phyloP scores from a whole-genome alignment of 2,329 filamentous ascomycete species.

The Penicillium capsulatum region DNA sequence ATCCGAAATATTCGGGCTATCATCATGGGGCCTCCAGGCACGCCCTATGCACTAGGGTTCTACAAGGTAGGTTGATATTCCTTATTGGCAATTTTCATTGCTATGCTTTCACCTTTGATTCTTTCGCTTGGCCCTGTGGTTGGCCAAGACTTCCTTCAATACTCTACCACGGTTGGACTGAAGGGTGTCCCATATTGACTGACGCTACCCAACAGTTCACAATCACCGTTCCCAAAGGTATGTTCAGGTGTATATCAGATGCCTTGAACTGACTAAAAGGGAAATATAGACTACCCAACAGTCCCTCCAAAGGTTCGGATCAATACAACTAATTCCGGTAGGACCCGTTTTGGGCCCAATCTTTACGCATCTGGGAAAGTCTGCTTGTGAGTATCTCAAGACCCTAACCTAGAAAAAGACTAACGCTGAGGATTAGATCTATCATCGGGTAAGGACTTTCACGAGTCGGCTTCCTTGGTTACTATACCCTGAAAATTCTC shows the following conservation, averaged over 20 bases:
- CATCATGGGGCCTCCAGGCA: slow-evolving; percentile 88
- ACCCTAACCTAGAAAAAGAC: not conserved
- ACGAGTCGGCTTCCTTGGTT: not conserved
- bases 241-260: not conserved
- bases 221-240: slow-evolving; percentile 72
- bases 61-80: slow-evolving; percentile 74
- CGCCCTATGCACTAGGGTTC: slow-evolving; percentile 95
- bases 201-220: slow-evolving; percentile 55
- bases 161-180: too few species aligned
- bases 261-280: too few species aligned
- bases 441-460: slow-evolving; percentile 66
- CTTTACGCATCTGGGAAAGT: slow-evolving; percentile 91
- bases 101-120: too few species aligned
- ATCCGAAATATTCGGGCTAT: slow-evolving; percentile 82
- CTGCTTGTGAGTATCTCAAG: slow-evolving; percentile 64
- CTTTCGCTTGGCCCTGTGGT: too few species aligned
- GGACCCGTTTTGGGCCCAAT: slow-evolving; percentile 91
- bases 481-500: slow-evolving; percentile 1
- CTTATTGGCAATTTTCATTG: too few species aligned
- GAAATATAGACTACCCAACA: slow-evolving; percentile 83
- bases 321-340: slow-evolving; percentile 81
- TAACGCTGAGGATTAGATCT: slow-evolving; percentile 54
- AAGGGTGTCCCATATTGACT: not conserved
- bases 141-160: too few species aligned
- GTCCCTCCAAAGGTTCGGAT: slow-evolving; percentile 59